These are phyloP conservation scores for Casuarina equisetifolia DNA, from an alignment of 306 rosid genomes.

Conservation along the genomic window DNA sequence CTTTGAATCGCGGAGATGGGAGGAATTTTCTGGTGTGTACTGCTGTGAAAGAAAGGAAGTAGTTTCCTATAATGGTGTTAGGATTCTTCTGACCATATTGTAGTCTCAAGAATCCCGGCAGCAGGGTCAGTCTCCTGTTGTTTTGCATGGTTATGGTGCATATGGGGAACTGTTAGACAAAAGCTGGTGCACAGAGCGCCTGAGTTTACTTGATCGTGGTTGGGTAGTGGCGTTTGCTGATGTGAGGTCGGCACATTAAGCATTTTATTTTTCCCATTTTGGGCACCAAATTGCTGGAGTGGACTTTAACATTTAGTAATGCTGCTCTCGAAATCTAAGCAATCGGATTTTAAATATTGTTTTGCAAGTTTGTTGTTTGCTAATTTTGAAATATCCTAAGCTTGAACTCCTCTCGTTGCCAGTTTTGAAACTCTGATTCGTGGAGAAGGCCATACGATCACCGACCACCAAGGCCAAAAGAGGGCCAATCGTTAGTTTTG, in stretches of 20 bases:
- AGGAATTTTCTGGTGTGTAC: slow-evolving; percentile 63
- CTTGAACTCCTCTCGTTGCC: too few relatives aligned
- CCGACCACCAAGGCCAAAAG: neutral
- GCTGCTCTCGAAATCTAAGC: neutral
- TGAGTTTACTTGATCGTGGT: slow-evolving; percentile 89
- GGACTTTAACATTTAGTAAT: neutral
- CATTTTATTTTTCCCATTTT: neutral
- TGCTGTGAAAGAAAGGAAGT: slow-evolving; percentile 70
- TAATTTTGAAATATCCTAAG: neutral
- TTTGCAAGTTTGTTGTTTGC: neutral
- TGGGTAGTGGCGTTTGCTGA: slow-evolving; percentile 95
- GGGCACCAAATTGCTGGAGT: neutral
- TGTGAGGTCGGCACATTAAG: slow-evolving; percentile 57
- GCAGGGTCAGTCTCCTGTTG: slow-evolving; percentile 67
- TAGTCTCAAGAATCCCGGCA: slow-evolving; percentile 64
- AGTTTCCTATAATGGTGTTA: slow-evolving; percentile 63
- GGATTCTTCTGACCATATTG: slow-evolving; percentile 74
- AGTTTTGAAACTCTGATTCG: too few relatives aligned
- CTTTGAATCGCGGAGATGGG: slow-evolving; percentile 52
- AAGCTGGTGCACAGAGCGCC: slow-evolving; percentile 79
- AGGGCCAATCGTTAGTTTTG: neutral
- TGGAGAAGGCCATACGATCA: neutral
- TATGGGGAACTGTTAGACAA: slow-evolving; percentile 83
- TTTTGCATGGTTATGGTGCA: slow-evolving; percentile 89
- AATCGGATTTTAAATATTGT: neutral